Conservation (phyloP, 441 rosid genomes). For the Brassica hybrid region DNA sequence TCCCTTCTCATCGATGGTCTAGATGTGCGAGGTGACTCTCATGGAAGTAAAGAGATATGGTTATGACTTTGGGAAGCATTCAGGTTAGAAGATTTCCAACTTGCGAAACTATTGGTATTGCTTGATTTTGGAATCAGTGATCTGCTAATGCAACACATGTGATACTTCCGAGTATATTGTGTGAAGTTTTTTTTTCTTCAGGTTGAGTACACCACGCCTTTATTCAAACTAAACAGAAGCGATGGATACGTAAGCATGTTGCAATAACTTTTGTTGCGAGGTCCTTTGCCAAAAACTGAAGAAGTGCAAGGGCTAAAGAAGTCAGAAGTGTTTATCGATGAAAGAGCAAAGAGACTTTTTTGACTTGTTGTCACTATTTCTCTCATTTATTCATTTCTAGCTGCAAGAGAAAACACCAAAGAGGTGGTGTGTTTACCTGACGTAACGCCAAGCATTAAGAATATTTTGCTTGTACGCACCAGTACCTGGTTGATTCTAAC, state of each 20-base stretch:
- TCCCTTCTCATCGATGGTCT: slow-evolving; percentile 48
- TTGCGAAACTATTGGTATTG: background rate
- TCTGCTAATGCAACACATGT: slow-evolving; percentile 1
- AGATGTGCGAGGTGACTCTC: slow-evolving; percentile 38
- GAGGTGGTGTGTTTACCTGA: no score
- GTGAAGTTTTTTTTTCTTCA: slow-evolving; percentile 1
- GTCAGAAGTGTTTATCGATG: background rate
- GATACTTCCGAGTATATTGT: slow-evolving; percentile 7
- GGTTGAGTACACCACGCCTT: slow-evolving; percentile 1
- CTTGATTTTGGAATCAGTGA: background rate
- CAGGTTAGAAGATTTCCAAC: slow-evolving; percentile 12
- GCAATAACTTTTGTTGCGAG: background rate
- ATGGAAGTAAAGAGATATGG: slow-evolving; percentile 23
- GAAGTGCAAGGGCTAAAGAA: background rate
- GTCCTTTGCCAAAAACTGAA: slow-evolving; percentile 23
- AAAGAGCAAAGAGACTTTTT: background rate
- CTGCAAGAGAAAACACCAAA: background rate
- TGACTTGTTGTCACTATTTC: background rate
- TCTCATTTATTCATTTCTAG: slow-evolving; percentile 13
- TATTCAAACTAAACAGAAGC: background rate
- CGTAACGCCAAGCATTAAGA: background rate
- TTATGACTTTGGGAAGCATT: slow-evolving; percentile 1
- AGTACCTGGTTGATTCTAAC: background rate
- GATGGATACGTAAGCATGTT: slow-evolving; percentile 16
- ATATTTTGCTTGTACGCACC: background rate